phyloP scores from a whole-genome alignment of 805 yeast species.

The Saccharomycopsis fibuligera region DNA sequence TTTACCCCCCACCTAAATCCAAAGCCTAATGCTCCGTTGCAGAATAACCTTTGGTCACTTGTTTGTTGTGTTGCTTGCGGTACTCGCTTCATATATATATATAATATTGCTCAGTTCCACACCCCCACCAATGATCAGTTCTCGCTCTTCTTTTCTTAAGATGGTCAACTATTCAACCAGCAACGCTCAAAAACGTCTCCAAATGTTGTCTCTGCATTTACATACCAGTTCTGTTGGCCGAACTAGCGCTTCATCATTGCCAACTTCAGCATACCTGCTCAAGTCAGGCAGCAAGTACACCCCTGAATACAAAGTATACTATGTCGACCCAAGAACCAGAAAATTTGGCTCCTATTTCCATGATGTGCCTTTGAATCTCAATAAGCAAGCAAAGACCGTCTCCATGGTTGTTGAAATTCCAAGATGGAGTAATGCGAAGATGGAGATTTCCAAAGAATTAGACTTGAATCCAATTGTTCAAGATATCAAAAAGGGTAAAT shows the following conservation, averaged over 20 bases:
- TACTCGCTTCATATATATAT: no score
- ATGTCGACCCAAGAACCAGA: slow-evolving; percentile 32
- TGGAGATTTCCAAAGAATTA: slow-evolving; percentile 58
- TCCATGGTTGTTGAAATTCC: slow-evolving; percentile 74
- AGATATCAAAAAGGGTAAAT: slow-evolving; percentile 68
- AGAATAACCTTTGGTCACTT: no score
- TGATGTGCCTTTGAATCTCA: slow-evolving; percentile 55
- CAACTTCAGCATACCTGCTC: no score
- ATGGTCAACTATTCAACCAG: not conserved
- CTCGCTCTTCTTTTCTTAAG: not conserved
- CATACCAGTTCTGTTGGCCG: not conserved
- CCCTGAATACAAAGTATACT: slow-evolving; percentile 29
- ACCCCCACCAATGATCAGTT: not conserved
- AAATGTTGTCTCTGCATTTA: not conserved
- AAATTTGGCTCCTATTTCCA: slow-evolving; percentile 60
- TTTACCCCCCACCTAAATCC: no score
- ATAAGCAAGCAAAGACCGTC: slow-evolving; percentile 37
- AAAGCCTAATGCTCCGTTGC: no score
- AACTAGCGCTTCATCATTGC: not conserved
- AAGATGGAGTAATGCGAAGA: slow-evolving; percentile 77
- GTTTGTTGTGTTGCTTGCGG: no score
- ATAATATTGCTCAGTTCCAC: no score
- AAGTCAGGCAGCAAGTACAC: slow-evolving; percentile 21
- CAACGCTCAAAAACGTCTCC: not conserved
- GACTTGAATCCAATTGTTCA: slow-evolving; percentile 74